A percentile compares a stretch with the other conserved stretches of the same genome.
Evolutionary conservation across 192 early-diverging fungal genomes (phyloP).

Genomic region (Coemansia sp.): DNA sequence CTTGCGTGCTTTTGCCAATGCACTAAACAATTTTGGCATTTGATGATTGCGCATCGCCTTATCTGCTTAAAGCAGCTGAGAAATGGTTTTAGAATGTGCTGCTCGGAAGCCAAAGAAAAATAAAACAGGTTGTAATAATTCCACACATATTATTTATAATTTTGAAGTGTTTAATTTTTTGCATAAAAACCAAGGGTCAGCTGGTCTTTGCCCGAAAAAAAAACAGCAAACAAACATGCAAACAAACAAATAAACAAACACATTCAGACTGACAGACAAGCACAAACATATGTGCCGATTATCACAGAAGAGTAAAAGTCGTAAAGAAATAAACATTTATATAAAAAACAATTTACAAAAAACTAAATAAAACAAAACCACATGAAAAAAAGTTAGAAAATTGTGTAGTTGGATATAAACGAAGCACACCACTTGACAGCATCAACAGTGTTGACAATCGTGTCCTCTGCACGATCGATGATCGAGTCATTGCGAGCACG

Average conservation of each 20-base stretch:
- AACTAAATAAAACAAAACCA: no score
- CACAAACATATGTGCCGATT: conserved; percentile 5
- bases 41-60: no score
- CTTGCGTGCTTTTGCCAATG: no score
- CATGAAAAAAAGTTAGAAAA: conserved; percentile 31
- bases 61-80: no score
- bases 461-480: conserved; percentile 54
- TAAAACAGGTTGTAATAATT: no score
- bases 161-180: no score
- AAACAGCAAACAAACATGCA: neutral
- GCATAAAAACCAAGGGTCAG: no score
- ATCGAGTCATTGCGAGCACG: conserved; percentile 47
- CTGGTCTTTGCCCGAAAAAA: no score
- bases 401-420: conserved; percentile 56
- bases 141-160: no score
- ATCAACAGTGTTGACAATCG: conserved; percentile 55
- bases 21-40: no score
- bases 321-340: conserved; percentile 11
- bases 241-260: neutral
- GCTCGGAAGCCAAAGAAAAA: no score
- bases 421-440: conserved; percentile 57
- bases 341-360: conserved; percentile 1
- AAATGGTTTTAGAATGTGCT: no score
- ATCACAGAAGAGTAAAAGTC: conserved; percentile 5
- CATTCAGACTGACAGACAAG: neutral